Evolutionary conservation across 495 filamentous ascomycete genomes (phyloP).

Genomic region (Penicillium mononematosum): DNA sequence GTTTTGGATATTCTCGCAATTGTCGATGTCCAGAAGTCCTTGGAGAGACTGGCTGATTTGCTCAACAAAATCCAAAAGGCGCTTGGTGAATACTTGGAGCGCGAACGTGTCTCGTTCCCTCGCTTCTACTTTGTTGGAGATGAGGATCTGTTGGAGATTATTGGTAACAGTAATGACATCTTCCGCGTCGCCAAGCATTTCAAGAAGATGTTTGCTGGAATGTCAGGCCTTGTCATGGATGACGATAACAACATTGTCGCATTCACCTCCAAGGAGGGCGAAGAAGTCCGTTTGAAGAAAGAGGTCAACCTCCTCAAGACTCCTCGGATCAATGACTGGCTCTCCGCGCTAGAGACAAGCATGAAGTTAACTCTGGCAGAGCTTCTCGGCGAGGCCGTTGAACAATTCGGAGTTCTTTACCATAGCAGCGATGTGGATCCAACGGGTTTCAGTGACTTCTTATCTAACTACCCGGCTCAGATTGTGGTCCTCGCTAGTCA

Average conservation of each 20-base stretch:
- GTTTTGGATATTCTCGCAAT: slow-evolving; percentile 95
- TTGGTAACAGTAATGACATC: slow-evolving; percentile 97
- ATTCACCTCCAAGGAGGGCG: slow-evolving; percentile 93
- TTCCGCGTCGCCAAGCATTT: slow-evolving; percentile 95
- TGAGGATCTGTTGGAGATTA: slow-evolving; percentile 98
- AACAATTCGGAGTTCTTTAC: slow-evolving; percentile 69
- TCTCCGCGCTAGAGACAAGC: slow-evolving; percentile 81
- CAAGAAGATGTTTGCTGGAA: slow-evolving; percentile 99
- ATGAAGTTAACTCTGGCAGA: slow-evolving; percentile 96
- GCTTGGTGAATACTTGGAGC: slow-evolving; percentile 96
- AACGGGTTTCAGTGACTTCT: slow-evolving; percentile 68
- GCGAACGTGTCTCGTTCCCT: slow-evolving; percentile 93
- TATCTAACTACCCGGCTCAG: slow-evolving; percentile 81
- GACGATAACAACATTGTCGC: slow-evolving; percentile 85
- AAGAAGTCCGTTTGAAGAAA: slow-evolving; percentile 81
- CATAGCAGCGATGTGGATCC: slow-evolving; percentile 61
- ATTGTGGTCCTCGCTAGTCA: slow-evolving; percentile 96
- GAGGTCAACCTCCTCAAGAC: slow-evolving; percentile 89
- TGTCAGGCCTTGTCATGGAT: slow-evolving; percentile 86
- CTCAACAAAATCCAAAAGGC: slow-evolving; percentile 99
- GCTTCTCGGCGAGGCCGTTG: slow-evolving; percentile 79
- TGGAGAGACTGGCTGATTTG: slow-evolving; percentile 90
- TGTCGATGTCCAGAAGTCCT: slow-evolving; percentile 87
- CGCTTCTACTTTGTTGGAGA: slow-evolving; percentile 99
- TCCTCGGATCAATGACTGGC: slow-evolving; percentile 97